These are phyloP conservation scores for Ocimum tenuiflorum DNA, from an alignment of 257 asterid genomes.

Conservation along the genomic window DNA sequence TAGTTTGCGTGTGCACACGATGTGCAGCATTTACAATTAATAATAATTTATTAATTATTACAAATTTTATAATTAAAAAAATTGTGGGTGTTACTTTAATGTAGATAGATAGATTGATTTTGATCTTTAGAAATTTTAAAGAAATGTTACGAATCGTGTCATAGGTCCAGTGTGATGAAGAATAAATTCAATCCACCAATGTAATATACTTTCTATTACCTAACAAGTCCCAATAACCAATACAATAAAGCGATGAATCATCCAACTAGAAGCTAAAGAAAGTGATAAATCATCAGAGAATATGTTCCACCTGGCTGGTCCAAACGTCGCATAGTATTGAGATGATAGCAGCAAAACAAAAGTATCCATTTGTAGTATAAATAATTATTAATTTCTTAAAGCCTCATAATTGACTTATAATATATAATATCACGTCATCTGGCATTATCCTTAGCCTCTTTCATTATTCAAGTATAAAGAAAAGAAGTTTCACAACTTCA, in stretches of 20 bases:
- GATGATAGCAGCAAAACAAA: background rate
- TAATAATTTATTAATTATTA: no score
- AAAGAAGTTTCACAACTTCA: background rate
- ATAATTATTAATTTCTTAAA: background rate
- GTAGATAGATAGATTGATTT: no score
- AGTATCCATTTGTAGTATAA: background rate
- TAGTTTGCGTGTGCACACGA: no score
- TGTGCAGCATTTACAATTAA: no score
- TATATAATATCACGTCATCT: background rate
- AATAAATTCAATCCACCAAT: no score
- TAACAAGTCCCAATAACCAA: background rate
- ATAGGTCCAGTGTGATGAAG: no score
- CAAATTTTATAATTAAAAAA: no score
- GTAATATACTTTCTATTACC: no score
- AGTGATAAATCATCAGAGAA: constrained; percentile 9
- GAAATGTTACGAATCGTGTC: no score
- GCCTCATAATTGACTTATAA: constrained; percentile 18
- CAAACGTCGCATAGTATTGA: background rate
- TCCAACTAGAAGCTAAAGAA: no score
- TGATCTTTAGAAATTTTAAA: no score
- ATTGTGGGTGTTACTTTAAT: no score
- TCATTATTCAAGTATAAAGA: background rate
- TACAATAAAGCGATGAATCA: background rate
- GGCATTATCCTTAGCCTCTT: constrained; percentile 11
- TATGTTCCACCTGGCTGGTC: constrained; percentile 9